phyloP scores from a whole-genome alignment of 352 stramenopile species.

The Thalassiosira pacifica region DNA sequence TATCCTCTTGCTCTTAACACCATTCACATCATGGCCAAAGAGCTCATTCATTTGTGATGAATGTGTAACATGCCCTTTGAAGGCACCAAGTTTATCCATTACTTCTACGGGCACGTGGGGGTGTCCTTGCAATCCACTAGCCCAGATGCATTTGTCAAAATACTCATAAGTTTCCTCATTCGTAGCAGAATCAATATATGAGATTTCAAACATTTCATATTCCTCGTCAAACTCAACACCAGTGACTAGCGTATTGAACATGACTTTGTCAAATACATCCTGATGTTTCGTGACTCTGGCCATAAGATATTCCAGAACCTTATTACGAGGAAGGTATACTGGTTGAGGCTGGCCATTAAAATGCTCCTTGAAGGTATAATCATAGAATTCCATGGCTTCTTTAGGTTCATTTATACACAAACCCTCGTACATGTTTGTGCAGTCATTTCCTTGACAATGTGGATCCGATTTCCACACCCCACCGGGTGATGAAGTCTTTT shows the following conservation, averaged over 20 bases:
- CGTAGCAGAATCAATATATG: slow-evolving; percentile 15
- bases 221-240: slow-evolving; percentile 52
- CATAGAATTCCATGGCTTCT: slow-evolving; percentile 73
- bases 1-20: slow-evolving; percentile 62
- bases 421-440: slow-evolving; percentile 64
- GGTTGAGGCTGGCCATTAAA: slow-evolving; percentile 60
- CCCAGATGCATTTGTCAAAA: slow-evolving; percentile 81
- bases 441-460: neutral
- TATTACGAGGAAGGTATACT: slow-evolving; percentile 58
- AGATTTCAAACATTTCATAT: slow-evolving; percentile 49
- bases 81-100: slow-evolving; percentile 21
- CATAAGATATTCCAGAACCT: slow-evolving; percentile 72
- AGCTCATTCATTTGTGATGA: slow-evolving; percentile 19
- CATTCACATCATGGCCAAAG: slow-evolving; percentile 50
- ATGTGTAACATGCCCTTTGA: slow-evolving; percentile 32
- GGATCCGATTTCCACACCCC: slow-evolving; percentile 67
- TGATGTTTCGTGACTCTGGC: slow-evolving; percentile 51
- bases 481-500: slow-evolving; percentile 56
- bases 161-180: neutral
- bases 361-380: slow-evolving; percentile 80
- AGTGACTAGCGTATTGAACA: slow-evolving; percentile 64
- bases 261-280: slow-evolving; percentile 66
- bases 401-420: slow-evolving; percentile 77
- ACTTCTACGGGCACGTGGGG: slow-evolving; percentile 55
- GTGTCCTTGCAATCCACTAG: slow-evolving; percentile 59